phyloP scores from a whole-genome alignment of 441 rosid species.

The Metrosideros polymorpha region DNA sequence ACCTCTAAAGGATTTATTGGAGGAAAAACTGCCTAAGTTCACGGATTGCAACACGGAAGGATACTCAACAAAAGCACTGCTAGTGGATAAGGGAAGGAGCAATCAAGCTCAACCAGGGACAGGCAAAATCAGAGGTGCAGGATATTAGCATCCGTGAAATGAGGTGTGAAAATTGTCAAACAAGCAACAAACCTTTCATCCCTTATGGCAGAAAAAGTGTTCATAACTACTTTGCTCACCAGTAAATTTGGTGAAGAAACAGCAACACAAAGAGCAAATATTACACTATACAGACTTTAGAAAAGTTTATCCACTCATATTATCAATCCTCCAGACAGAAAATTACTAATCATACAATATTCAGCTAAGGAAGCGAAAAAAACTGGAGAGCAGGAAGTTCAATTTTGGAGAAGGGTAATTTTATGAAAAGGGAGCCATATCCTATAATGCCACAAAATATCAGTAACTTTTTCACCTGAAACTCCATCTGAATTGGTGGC shows the following conservation, averaged over 20 bases:
- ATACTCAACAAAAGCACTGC: neutral
- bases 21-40: neutral
- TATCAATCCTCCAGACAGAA: neutral
- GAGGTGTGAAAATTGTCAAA: neutral
- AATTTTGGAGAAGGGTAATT: neutral
- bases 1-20: neutral
- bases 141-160: neutral
- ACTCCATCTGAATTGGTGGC: slow-evolving; percentile 99
- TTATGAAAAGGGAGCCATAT: neutral
- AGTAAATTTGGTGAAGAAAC: neutral
- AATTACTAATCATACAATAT: neutral
- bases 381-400: neutral
- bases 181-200: neutral
- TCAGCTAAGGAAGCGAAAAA: neutral
- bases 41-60: neutral
- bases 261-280: neutral
- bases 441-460: neutral
- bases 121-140: neutral
- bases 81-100: neutral
- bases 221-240: neutral
- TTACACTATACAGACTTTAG: neutral
- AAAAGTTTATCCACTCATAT: neutral
- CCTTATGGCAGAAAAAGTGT: neutral
- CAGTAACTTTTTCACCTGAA: slow-evolving; percentile 45
- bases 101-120: neutral